phyloP scores from a whole-genome alignment of 2,329 filamentous ascomycete species.

The Sclerotinia nivalis region DNA sequence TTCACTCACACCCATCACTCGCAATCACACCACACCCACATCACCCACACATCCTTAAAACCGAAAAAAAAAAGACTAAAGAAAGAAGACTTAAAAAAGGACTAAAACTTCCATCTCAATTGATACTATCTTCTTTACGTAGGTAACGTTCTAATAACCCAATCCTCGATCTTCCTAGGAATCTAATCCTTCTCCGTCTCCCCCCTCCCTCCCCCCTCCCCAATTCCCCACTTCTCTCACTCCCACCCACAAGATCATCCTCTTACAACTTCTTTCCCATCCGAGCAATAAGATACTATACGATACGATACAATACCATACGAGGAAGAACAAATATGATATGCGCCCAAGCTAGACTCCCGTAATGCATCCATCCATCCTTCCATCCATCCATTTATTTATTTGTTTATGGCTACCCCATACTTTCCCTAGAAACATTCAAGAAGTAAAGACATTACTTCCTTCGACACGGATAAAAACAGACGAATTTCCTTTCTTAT shows the following conservation, averaged over 20 bases:
- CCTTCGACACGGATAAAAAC: constrained; percentile 17
- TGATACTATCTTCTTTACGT: neutral
- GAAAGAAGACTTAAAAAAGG: neutral
- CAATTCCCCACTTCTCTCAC: too few species aligned
- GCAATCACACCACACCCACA: too few species aligned
- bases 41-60: neutral
- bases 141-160: constrained; percentile 3
- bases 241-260: too few species aligned
- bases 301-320: neutral
- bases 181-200: neutral
- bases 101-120: neutral
- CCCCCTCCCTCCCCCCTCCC: neutral
- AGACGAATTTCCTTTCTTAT: constrained; percentile 3
- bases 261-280: neutral
- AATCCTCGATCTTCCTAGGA: neutral
- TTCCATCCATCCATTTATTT: neutral
- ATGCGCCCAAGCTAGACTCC: constrained; percentile 27
- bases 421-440: constrained; percentile 21
- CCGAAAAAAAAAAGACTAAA: neutral
- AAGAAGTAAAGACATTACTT: constrained; percentile 24
- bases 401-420: constrained; percentile 1
- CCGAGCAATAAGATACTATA: constrained; percentile 5
- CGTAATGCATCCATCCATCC: constrained; percentile 28
- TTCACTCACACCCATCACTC: neutral
- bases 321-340: constrained; percentile 18